Evolutionary conservation across 2,329 filamentous ascomycete species (phyloP), one percentile per base, ranked within the genome.

Genomic region (Didymella pomorum): DNA sequence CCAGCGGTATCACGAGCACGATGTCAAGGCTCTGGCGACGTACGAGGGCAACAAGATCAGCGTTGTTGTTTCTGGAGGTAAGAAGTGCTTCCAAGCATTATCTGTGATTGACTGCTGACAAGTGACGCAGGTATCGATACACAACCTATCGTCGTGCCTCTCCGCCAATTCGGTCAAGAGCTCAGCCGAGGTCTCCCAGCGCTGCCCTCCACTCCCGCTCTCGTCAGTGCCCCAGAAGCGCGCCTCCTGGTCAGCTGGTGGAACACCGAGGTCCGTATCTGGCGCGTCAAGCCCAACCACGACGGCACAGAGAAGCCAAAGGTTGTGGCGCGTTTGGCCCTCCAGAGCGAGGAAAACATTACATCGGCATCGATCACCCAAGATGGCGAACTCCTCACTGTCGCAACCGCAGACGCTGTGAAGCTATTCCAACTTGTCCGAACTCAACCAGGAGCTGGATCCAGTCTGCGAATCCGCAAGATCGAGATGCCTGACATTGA

Each of bases 21-120:
- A 99, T 79, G 93, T 98, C 70, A 98, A 98, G 80, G 87, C 92
- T 1, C 91, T 98, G 87, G 91, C 93, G 31, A 88, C 91, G 0
- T 98, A 94, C 64, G 95, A 99, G 76, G 89, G 89, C 51, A 88
- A 86, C 49, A 87, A 87, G 48, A 86, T 97, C 71, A 98, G 92
- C 71, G 87, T 98, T 54, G 83, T 97, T 11, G 91, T 96, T 16
- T 96, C 94, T 63, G 95, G 95, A 85, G 95, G 93, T 91, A 81
- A 78, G 83, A 26, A 21, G 11, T 43, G 53, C 56, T 49, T 10
- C 3, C 18, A 20, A 23, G 10, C 56, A 61, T 16, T 64, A 80
- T 29, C 6, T 18, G 5, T 66, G 81, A 68, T 48, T 62, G 46
- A 58, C 31, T 48, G 16, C 31, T 43, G 0, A 43, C 57, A 48